Percentiles rank a stretch among this genome's conserved stretches.
Evolutionary conservation across 2,329 filamentous ascomycete genomes (phyloP).

Genomic region (Penicillium polonicum): DNA sequence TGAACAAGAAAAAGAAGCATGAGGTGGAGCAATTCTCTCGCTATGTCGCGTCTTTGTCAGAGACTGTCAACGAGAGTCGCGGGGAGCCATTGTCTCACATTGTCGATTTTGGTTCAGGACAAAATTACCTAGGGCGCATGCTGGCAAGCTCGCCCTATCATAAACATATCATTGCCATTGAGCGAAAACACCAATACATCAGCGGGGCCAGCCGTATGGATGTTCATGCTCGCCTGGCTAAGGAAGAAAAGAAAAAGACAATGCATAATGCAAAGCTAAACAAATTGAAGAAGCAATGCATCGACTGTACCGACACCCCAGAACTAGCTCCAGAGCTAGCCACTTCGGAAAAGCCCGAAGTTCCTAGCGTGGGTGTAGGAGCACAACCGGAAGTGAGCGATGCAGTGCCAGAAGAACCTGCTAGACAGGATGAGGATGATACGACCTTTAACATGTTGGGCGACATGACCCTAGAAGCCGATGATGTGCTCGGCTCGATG

Average conservation of each 20-base stretch:
- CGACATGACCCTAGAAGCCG: constrained; percentile 34
- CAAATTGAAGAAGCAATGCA: constrained; percentile 51
- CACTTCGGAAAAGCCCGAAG: constrained; percentile 6
- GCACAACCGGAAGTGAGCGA: background rate
- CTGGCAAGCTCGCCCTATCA: constrained; percentile 84
- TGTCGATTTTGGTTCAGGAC: constrained; percentile 92
- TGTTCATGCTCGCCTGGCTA: constrained; percentile 71
- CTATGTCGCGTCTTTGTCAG: constrained; percentile 70
- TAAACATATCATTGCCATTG: constrained; percentile 83
- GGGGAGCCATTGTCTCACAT: constrained; percentile 69
- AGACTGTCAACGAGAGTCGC: constrained; percentile 52
- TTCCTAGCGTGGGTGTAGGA: constrained; percentile 3
- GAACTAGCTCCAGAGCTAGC: constrained; percentile 8
- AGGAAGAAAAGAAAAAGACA: constrained; percentile 66
- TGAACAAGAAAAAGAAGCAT: constrained; percentile 94
- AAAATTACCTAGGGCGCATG: constrained; percentile 90
- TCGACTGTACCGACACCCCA: constrained; percentile 18
- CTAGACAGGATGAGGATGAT: constrained; percentile 25
- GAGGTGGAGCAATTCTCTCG: constrained; percentile 89
- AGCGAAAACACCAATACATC: constrained; percentile 83
- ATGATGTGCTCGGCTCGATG: constrained; percentile 25
- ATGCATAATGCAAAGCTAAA: constrained; percentile 50
- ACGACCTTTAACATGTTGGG: constrained; percentile 36
- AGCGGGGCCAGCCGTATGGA: constrained; percentile 81
- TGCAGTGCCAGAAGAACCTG: constrained; percentile 9